phyloP scores from a whole-genome alignment of 495 filamentous ascomycete species.

The Paragyromitra xinjiangensis region DNA sequence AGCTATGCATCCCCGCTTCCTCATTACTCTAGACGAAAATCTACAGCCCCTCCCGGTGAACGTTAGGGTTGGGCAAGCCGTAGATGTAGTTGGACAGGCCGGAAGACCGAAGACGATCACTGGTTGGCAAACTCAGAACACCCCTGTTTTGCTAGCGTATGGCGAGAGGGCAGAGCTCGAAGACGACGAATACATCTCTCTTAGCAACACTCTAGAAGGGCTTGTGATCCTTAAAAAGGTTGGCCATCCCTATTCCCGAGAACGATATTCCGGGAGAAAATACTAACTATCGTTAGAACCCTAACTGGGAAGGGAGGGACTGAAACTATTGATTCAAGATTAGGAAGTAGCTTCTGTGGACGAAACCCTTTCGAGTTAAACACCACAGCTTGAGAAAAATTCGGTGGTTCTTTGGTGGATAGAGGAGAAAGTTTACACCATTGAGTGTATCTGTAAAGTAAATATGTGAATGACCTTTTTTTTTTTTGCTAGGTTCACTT shows the following conservation, averaged over 20 bases:
- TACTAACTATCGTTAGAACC: conserved; percentile 54
- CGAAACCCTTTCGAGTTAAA: conserved; percentile 22
- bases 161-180: conserved; percentile 96
- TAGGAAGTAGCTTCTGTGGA: conserved; percentile 20
- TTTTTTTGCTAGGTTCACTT: neutral
- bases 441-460: conserved; percentile 42
- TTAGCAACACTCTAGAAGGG: conserved; percentile 91
- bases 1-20: conserved; percentile 96
- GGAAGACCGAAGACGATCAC: conserved; percentile 98
- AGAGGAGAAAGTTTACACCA: conserved; percentile 35
- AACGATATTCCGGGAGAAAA: neutral
- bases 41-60: conserved; percentile 94
- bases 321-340: conserved; percentile 18
- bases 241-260: conserved; percentile 53
- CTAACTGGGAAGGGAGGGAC: conserved; percentile 57
- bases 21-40: conserved; percentile 94
- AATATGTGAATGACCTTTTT: conserved; percentile 35
- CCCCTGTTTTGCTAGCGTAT: conserved; percentile 88
- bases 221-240: conserved; percentile 97
- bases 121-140: conserved; percentile 99
- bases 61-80: conserved; percentile 95
- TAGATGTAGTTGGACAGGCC: conserved; percentile 97
- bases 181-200: conserved; percentile 93
- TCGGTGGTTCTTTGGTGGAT: conserved; percentile 26
- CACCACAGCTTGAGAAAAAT: conserved; percentile 7